Conservation (phyloP, 352 stramenopile species). For the Globisporangium acanthophoron region DNA sequence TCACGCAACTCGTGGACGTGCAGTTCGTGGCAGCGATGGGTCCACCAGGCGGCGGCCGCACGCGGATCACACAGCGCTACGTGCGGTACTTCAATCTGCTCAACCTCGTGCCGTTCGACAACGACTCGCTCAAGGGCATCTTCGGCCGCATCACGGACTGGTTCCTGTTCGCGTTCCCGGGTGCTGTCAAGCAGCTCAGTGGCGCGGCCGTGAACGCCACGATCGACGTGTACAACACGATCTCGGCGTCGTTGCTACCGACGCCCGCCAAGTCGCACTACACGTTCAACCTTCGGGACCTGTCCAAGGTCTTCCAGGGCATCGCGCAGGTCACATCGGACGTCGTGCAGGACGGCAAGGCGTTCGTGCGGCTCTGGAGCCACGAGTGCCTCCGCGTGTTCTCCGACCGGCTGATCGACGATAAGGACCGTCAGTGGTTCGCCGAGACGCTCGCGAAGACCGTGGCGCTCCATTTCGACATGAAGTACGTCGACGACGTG, state of each 20-base stretch:
- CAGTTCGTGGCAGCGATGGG: slow-evolving; percentile 92
- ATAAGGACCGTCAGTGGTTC: slow-evolving; percentile 87
- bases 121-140: slow-evolving; percentile 79
- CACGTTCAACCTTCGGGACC: slow-evolving; percentile 92
- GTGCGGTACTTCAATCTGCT: slow-evolving; percentile 92
- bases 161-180: slow-evolving; percentile 82
- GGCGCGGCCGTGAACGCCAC: slow-evolving; percentile 74
- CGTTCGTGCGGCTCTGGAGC: slow-evolving; percentile 87
- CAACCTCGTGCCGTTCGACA: slow-evolving; percentile 91
- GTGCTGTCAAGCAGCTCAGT: slow-evolving; percentile 76
- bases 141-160: slow-evolving; percentile 90
- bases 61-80: slow-evolving; percentile 90
- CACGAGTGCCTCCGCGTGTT: slow-evolving; percentile 92
- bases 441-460: slow-evolving; percentile 52
- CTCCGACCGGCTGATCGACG: slow-evolving; percentile 88
- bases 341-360: slow-evolving; percentile 75
- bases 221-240: slow-evolving; percentile 91
- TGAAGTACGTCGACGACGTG: slow-evolving; percentile 67
- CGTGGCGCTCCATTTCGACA: slow-evolving; percentile 73
- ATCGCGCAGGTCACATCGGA: slow-evolving; percentile 81
- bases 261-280: slow-evolving; percentile 94
- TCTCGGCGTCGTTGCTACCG: slow-evolving; percentile 84
- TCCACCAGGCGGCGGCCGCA: slow-evolving; percentile 87
- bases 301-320: slow-evolving; percentile 92
- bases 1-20: slow-evolving; percentile 90